Evolutionary conservation across 345 rosid species (phyloP), one percentile per base, ranked within the genome.

Genomic region (Eutrema yunnanense): DNA sequence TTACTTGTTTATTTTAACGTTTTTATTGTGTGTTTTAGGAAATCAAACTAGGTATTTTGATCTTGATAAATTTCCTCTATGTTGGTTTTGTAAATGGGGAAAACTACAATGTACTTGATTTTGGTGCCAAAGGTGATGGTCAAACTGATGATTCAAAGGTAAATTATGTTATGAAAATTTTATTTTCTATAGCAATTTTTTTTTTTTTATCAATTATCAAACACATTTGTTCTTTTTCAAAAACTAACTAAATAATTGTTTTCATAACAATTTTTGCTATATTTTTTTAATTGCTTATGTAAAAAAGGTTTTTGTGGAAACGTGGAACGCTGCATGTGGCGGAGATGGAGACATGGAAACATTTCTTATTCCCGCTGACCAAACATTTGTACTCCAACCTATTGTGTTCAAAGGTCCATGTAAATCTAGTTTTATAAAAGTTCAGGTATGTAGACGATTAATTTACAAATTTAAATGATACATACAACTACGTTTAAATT

Each of bases 401-500:
- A 48, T 78, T 16, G 7, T 10, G 36, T 87, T 87, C 58, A 27
- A 22, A 26, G 87, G 86, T 6, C 89, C 89, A 41, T 87, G 87
- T 78, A 57, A 73, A 40, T 61, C 85, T 14, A 41, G 44, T 22
- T 57, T 2, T 4, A 54, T 55, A 30, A 9, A 47, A 19, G 11
- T 87, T 14, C 56, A 46, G 87, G 86, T 87, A 81, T 22, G 26
- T 22, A 22, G 26, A 46, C 19, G 9, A 53, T 13, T 9, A 10
- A 53, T 30, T 53, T 30, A 8, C 4, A 30, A 52, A 27, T 12
- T 49, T 49, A 4, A 5, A 9, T 8, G 9, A 2, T 1, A 2
- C 6, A 37, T 1, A 7, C 0, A 37, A 37, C 26, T 22, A 22
- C 26, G 26, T 22, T 22, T 22, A 22, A 22, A 22, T 1, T 22